Base-by-base conservation (phyloP, 495 filamentous ascomycete species). In the Aspergillus avenaceus region DNA sequence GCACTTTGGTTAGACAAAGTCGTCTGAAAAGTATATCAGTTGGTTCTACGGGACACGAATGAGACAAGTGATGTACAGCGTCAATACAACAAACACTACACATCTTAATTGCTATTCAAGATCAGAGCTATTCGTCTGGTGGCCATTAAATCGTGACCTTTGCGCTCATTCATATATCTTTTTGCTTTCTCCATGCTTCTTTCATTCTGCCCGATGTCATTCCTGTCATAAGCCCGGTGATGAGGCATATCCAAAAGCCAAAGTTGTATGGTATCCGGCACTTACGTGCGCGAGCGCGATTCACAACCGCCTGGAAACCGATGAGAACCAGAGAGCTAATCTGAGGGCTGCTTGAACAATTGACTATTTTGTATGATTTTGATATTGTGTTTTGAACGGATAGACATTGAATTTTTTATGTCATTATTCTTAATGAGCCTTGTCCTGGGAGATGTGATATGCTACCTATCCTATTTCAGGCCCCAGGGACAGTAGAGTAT, bases 251-350 rank as follows among this genome's bases (percentile, higher is more conserved):
- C 70, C 74, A 76, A 78, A 79, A 79, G 76, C 76, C 76, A 79
- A 79, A 79, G 61, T 73, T 76, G 75, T 58, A 70, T 53, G 75
- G 61, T 71, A 77, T 66, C 76, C 74, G 70, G 61, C 64, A 42
- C 38, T 16, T 41, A 29, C 53, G n/a, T 40, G 49, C 36, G 29
- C 54, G 26, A 14, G 19, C 22, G 42, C 25, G 8, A 36, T 32
- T 43, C 50, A 51, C 32, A 53, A 22, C 38, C 26, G 63, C 53
- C 58, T 66, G 75, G 76, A 75, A 69, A 68, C 64, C 73, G 36
- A 63, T 79, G 76, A 72, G 67, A 77, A 79, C 75, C 55, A 62
- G 76, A 79, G 76, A 79, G 76, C 76, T 78, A 78, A 78, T 79
- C 76, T 73, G 74, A 79, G 75, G 71, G 71, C 67, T 43, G 23